These are phyloP conservation scores for Malania oleifera DNA, from an alignment of 164 flowering plant species.

Conservation along the genomic window DNA sequence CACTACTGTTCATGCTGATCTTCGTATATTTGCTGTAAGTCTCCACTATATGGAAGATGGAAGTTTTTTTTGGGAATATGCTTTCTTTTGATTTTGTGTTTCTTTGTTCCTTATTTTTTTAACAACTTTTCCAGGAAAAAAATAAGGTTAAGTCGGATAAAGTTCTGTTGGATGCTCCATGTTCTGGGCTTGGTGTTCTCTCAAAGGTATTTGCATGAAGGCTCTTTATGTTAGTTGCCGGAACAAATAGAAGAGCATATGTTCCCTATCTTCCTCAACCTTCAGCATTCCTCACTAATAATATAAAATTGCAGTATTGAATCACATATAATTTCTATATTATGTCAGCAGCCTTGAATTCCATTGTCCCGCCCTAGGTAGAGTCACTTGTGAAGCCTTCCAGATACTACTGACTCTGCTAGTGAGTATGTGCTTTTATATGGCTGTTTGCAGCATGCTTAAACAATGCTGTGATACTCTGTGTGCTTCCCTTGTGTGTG, in stretches of 20 bases:
- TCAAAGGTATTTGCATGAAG: constrained; percentile 56
- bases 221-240: neutral
- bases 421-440: too few relatives aligned
- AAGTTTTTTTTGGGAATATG: neutral
- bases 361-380: too few relatives aligned
- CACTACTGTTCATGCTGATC: constrained; percentile 63
- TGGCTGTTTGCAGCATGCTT: constrained; percentile 2
- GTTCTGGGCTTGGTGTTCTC: constrained; percentile 93
- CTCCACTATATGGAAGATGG: neutral
- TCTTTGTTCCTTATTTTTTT: neutral
- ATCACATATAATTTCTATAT: too few relatives aligned
- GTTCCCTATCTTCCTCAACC: too few relatives aligned
- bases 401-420: too few relatives aligned
- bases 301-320: too few relatives aligned
- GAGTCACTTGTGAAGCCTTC: too few relatives aligned
- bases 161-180: constrained; percentile 89
- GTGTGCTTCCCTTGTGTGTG: neutral
- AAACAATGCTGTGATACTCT: too few relatives aligned
- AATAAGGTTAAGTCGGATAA: constrained; percentile 50
- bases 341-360: too few relatives aligned
- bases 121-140: constrained; percentile 33
- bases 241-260: neutral
- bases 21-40: constrained; percentile 59
- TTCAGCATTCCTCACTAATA: too few relatives aligned
- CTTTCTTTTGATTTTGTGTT: neutral